A percentile compares a stretch with the other conserved stretches of the same genome.
Conservation (phyloP, 208 protist species). For the Acanthamoeba triangularis region DNA sequence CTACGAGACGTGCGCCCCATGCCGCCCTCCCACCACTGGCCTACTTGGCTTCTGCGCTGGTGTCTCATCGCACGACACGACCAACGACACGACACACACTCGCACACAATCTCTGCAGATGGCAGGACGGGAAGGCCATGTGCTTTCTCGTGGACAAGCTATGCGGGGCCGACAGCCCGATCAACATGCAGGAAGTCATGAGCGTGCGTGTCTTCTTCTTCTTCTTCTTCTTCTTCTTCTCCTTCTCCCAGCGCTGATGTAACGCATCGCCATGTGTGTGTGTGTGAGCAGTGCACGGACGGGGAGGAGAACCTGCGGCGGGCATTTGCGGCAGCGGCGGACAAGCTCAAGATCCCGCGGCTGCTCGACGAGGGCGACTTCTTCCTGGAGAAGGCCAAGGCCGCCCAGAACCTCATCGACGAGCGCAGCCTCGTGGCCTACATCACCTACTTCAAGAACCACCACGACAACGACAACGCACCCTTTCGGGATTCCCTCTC, state of each 20-base stretch:
- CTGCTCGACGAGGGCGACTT: constrained; percentile 45
- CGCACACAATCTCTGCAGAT: not conserved
- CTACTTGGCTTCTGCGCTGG: not conserved
- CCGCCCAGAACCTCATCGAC: constrained; percentile 32
- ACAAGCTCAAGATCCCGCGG: constrained; percentile 11
- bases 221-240: not conserved
- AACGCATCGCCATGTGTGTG: not conserved
- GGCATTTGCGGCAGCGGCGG: not conserved
- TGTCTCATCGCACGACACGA: too few relatives aligned
- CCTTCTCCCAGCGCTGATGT: not conserved
- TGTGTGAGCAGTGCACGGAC: not conserved
- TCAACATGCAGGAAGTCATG: not conserved
- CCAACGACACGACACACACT: not conserved
- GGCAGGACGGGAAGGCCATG: constrained; percentile 39
- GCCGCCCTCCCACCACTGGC: not conserved
- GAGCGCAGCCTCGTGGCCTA: constrained; percentile 50
- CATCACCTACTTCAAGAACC: constrained; percentile 32
- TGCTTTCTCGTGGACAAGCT: constrained; percentile 10
- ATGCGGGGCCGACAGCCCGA: not conserved
- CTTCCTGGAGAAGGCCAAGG: constrained; percentile 38
- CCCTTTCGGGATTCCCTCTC: not conserved
- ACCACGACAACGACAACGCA: not conserved
- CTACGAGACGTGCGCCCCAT: constrained; percentile 3
- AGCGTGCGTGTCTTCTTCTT: not conserved
- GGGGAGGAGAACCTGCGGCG: constrained; percentile 44